Percentiles rank a stretch among this genome's conserved stretches.
Evolutionary conservation across 2,329 filamentous ascomycete species (phyloP).

Genomic region (Nectriaceae sp.): DNA sequence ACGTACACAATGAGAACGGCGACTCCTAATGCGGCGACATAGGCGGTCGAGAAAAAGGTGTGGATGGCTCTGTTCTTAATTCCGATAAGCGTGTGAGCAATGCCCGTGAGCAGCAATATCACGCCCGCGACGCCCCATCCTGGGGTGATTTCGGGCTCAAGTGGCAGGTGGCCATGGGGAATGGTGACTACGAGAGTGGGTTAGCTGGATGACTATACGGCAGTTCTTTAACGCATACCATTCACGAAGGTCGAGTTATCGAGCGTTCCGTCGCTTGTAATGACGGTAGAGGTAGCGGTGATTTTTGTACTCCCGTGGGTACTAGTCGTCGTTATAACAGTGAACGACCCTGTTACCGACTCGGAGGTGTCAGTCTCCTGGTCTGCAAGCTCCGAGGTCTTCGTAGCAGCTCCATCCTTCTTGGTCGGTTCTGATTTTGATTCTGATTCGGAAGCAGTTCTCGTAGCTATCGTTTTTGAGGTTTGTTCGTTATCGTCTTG

Average conservation of each 20-base stretch:
- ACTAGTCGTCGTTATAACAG: conserved; percentile 9
- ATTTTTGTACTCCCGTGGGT: conserved; percentile 14
- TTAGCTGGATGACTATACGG: conserved; percentile 3
- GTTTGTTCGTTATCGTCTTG: conserved; percentile 31
- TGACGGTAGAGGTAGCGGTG: conserved; percentile 21
- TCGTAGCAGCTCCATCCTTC: conserved; percentile 11
- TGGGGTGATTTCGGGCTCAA: conserved; percentile 75
- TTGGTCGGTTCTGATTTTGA: conserved; percentile 7
- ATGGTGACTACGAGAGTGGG: conserved; percentile 42
- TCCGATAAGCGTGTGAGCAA: conserved; percentile 72
- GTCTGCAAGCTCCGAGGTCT: conserved; percentile 13
- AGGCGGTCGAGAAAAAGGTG: conserved; percentile 78
- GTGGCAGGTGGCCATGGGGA: conserved; percentile 61
- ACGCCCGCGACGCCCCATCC: conserved; percentile 78
- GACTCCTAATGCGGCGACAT: conserved; percentile 71
- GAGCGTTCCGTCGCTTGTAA: conserved; percentile 17
- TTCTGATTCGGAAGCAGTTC: conserved; percentile 9
- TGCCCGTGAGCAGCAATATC: conserved; percentile 73
- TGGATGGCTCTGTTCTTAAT: conserved; percentile 82
- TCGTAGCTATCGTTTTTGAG: conserved; percentile 11
- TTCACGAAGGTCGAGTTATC: conserved; percentile 37
- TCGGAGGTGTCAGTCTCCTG: conserved; percentile 15
- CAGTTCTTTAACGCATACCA: conserved; percentile 26
- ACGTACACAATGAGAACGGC: conserved; percentile 86
- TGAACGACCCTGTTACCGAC: conserved; percentile 10